Percentiles rank a stretch among this genome's conserved stretches.
These are phyloP conservation scores for Scutellaria baicalensis DNA, from an alignment of 257 asterid genomes.

Conservation along the genomic window DNA sequence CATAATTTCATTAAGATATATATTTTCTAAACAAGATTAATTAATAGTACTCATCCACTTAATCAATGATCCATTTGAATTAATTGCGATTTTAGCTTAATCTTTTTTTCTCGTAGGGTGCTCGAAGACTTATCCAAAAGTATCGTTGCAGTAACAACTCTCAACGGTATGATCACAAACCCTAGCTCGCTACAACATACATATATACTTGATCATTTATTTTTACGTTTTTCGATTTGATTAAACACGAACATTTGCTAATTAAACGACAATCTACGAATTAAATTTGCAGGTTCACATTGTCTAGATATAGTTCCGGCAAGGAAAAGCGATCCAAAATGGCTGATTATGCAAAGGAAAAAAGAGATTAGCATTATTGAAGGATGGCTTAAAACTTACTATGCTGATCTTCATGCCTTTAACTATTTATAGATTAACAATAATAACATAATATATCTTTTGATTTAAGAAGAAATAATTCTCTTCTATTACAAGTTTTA, in stretches of 20 bases:
- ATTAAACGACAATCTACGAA: not conserved
- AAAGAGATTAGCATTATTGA: conserved; percentile 18
- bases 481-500: no score
- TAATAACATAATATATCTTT: no score
- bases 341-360: conserved; percentile 51
- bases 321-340: conserved; percentile 38
- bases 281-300: conserved; percentile 56
- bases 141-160: conserved; percentile 41
- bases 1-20: no score
- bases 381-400: conserved; percentile 22
- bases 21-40: not conserved
- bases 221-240: not conserved
- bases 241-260: not conserved
- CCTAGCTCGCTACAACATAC: no score
- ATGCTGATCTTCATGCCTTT: conserved; percentile 18
- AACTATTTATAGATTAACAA: no score
- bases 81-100: not conserved
- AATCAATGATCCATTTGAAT: not conserved
- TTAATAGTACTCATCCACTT: no score
- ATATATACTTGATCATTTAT: not conserved
- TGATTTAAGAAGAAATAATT: no score
- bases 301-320: conserved; percentile 44
- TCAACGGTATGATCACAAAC: conserved; percentile 33
- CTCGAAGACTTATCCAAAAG: conserved; percentile 11
- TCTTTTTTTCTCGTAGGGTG: not conserved